Evolutionary conservation across 176 grass and related monocot genomes (phyloP), one percentile per base, ranked within the genome.

Genomic region (Hyparrhenia diplandra): DNA sequence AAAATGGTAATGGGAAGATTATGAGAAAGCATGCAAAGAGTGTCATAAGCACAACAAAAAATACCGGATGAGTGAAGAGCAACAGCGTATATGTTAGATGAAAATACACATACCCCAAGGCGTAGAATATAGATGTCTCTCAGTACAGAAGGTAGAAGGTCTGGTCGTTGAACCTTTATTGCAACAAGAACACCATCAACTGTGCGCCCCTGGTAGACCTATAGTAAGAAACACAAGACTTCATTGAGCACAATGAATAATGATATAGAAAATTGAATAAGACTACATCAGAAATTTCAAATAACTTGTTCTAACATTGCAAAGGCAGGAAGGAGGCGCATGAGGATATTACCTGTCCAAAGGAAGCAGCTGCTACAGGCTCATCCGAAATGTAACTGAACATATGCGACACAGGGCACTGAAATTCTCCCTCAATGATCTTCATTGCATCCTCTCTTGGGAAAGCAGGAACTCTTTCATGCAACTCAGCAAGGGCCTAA

Each of bases 61-160:
- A 28, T 2, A 72, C 35, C 20, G 0, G 5, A 37, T 60, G 28
- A 30, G 21, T 30, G 41, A 79, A 58, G 8, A 73, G 5, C 32
- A 41, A 73, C 10, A 85, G 27, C 2, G 4, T 65, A 28, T 79
- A 39, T 28, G 75, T 76, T 49, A 47, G 71, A 58, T 87, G 16
- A 1, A 83, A 83, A 58, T 78, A 79, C 89, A 89, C 90, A 35
- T 21, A 98, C 95, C 89, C 92, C 95, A 68, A 98, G 87, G 36
- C 88, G 92, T 73, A 98, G 78, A 79, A 98, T 91, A 82, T 98
- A 98, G 64, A 93, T 89, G 79, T 98, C 95, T 71, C 88, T 89
- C 79, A 91, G 49, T 76, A 98, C 92, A 69, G 71, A 82, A 77
- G 82, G 95, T 84, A 98, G 86, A 83, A 98, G 87, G 61, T 95